These are phyloP conservation scores for Meira nashicola DNA, from an alignment of 1,284 basidiomycete species.

Conservation along the genomic window DNA sequence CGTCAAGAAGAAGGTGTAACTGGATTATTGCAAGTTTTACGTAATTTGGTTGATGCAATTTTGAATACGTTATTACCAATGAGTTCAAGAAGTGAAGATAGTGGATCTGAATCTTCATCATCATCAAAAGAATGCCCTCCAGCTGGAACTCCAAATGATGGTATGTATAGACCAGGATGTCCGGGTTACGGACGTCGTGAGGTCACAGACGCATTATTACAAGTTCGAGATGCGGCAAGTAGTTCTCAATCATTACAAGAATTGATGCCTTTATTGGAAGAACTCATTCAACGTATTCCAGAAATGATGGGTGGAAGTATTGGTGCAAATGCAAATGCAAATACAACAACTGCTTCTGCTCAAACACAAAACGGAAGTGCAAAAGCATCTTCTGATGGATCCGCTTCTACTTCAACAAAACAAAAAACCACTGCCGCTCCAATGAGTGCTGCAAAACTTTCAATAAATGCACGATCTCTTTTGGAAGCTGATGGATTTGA, in stretches of 20 bases:
- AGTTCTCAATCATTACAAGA: constrained; percentile 20
- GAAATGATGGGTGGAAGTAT: constrained; percentile 19
- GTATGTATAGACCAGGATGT: constrained; percentile 37
- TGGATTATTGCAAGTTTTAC: constrained; percentile 27
- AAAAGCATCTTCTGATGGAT: constrained; percentile 12
- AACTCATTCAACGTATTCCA: constrained; percentile 27
- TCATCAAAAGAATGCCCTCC: constrained; percentile 22
- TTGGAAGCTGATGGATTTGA: constrained; percentile 30
- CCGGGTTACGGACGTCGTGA: constrained; percentile 38
- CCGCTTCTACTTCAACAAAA: constrained; percentile 3
- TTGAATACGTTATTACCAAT: constrained; percentile 38
- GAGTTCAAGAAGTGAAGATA: constrained; percentile 23
- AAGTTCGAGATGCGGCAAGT: constrained; percentile 16
- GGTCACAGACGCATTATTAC: constrained; percentile 12
- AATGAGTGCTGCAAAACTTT: constrained; percentile 25
- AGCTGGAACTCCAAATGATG: constrained; percentile 31
- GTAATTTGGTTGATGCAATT: constrained; percentile 31
- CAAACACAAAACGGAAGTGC: constrained; percentile 12
- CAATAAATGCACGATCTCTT: constrained; percentile 18
- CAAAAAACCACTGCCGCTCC: constrained; percentile 16
- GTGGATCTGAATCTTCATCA: constrained; percentile 3
- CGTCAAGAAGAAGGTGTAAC: constrained; percentile 23
- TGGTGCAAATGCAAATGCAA: constrained; percentile 15
- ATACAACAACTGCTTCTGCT: constrained; percentile 7
- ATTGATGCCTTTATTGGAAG: constrained; percentile 31